These are phyloP conservation scores for Centella asiatica DNA, from an alignment of 129 eudicot genomes.

Conservation along the genomic window DNA sequence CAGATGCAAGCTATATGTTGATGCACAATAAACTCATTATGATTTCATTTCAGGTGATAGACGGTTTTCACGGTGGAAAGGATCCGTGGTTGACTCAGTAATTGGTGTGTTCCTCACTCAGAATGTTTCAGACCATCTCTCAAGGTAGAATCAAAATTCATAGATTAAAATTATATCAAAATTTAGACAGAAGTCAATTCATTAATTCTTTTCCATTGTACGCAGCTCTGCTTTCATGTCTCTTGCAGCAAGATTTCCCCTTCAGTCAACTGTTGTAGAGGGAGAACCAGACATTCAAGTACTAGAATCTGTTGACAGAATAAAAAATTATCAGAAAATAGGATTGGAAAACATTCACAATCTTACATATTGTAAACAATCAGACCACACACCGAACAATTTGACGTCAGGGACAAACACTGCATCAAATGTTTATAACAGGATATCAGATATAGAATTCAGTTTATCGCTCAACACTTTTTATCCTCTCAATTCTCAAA, in stretches of 20 bases:
- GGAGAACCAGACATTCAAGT: constrained; percentile 43
- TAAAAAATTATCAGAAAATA: constrained; percentile 20
- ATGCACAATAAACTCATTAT: background rate
- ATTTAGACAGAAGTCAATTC: background rate
- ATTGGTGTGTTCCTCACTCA: constrained; percentile 89
- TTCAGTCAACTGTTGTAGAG: constrained; percentile 21
- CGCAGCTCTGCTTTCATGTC: constrained; percentile 93
- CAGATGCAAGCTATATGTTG: background rate
- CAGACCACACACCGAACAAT: constrained; percentile 18
- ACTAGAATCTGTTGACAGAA: constrained; percentile 30
- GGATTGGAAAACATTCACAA: constrained; percentile 21
- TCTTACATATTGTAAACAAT: constrained; percentile 18
- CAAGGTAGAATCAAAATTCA: constrained; percentile 43
- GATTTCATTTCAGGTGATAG: constrained; percentile 51
- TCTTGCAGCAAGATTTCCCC: constrained; percentile 64
- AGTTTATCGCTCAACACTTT: constrained; percentile 40
- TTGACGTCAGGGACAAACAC: constrained; percentile 12
- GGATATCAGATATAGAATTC: constrained; percentile 30
- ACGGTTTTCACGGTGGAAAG: constrained; percentile 87
- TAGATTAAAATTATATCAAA: background rate
- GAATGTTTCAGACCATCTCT: constrained; percentile 87
- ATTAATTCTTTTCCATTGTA: constrained; percentile 11
- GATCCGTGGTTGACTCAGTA: constrained; percentile 93
- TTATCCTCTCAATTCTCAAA: constrained; percentile 34
- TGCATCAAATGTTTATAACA: constrained; percentile 16